These are phyloP conservation scores for barrel medic (Medicago truncatula) DNA, from an alignment of 306 rosid genomes.

Conservation along the genomic window DNA sequence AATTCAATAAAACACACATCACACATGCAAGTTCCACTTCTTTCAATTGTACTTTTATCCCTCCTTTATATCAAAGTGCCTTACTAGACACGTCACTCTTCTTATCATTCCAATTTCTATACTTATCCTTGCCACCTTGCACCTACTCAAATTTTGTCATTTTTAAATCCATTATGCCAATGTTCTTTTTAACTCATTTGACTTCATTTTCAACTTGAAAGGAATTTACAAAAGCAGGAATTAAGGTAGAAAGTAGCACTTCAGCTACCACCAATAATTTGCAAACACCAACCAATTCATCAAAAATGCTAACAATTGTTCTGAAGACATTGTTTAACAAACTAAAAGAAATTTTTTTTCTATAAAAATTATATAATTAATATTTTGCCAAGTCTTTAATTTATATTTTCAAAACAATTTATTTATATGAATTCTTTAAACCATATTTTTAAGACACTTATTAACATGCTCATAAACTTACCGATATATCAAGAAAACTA, in stretches of 20 bases:
- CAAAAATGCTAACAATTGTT: neutral
- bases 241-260: neutral
- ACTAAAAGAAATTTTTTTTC: no score
- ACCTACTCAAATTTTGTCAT: neutral
- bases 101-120: neutral
- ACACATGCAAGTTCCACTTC: constrained; percentile 3
- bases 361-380: no score
- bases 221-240: neutral
- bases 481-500: neutral
- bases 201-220: neutral
- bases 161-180: no score
- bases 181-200: no score
- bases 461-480: no score
- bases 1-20: neutral
- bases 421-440: no score
- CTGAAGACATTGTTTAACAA: no score
- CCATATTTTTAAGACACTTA: no score
- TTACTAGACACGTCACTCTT: neutral
- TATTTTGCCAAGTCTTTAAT: no score
- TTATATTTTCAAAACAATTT: no score
- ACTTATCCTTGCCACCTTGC: neutral
- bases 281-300: neutral
- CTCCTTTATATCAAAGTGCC: neutral
- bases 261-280: neutral
- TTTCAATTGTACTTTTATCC: neutral